phyloP scores from a whole-genome alignment of 2,329 filamentous ascomycete species.

The Dichotomopilus funicola region DNA sequence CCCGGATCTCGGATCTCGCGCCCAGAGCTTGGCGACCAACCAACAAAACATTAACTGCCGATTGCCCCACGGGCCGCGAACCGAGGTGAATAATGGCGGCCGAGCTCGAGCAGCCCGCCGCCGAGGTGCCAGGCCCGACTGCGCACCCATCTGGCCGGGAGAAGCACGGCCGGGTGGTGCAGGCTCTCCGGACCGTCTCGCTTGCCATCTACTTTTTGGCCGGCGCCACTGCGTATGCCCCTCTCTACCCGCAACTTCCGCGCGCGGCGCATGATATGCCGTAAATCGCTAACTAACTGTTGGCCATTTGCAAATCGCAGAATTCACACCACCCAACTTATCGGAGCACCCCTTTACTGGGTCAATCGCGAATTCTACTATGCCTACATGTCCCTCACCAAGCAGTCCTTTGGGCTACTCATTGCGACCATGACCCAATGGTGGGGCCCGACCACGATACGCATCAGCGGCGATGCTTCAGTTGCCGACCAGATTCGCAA shows the following conservation, averaged over 20 bases:
- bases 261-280: no score
- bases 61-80: neutral
- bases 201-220: slow-evolving; percentile 47
- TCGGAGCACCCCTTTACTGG: slow-evolving; percentile 70
- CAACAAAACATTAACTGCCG: no score
- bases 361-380: slow-evolving; percentile 74
- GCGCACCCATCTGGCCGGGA: slow-evolving; percentile 50
- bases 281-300: neutral
- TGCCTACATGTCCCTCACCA: slow-evolving; percentile 80
- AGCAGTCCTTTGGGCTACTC: slow-evolving; percentile 73
- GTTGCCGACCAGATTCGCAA: slow-evolving; percentile 68
- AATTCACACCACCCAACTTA: slow-evolving; percentile 64
- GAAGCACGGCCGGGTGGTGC: slow-evolving; percentile 44
- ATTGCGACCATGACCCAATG: slow-evolving; percentile 76
- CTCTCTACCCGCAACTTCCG: neutral
- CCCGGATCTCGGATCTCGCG: slow-evolving; percentile 18
- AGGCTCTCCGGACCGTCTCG: slow-evolving; percentile 46
- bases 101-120: slow-evolving; percentile 31
- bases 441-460: slow-evolving; percentile 78
- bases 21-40: slow-evolving; percentile 1
- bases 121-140: slow-evolving; percentile 2
- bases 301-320: slow-evolving; percentile 32
- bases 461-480: slow-evolving; percentile 76
- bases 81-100: slow-evolving; percentile 22
- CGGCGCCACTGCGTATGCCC: slow-evolving; percentile 43